Base-by-base conservation (phyloP, 305 asterid genomes). In the Solanum hybrid region DNA sequence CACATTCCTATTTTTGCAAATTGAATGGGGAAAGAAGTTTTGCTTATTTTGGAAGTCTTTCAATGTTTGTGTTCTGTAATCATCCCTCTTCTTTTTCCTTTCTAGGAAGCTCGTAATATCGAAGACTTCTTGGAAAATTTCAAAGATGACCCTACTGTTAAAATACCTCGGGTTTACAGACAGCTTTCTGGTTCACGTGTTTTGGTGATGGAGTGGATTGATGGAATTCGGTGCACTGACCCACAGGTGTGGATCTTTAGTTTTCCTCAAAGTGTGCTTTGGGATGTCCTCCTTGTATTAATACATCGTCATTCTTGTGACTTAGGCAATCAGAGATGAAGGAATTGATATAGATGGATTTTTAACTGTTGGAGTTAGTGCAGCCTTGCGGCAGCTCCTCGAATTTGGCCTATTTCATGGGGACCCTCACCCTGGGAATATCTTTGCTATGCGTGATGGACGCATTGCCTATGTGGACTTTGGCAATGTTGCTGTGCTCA, bases 121-220 rank as follows among this genome's bases (percentile, higher is more conserved):
- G 99, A 97, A 93, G 99, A 97, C 95, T 97, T 97, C 90, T 89
- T 95, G 19, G 99, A 96, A 92, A 97, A 97, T 93, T 97, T 97
- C 94, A 96, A 96, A 94, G 93, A 92, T 34, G 99, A 97, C 89
- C 98, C 96, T 42, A 97, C 99, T 31, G 99, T 97, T 90, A 97
- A 97, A 94, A 97, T 97, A 91, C 99, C 99, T 60, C 91, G 90
- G 75, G 99, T 94, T 90, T 96, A 96, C 92, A 95, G 91, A 92
- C 92, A 95, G 92, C 98, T 97, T 69, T 96, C 92, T 90, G 99
- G 99, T 92, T 78, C 98, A 89, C 98, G 95, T 37, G 99, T 97
- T 91, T 91, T 97, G 88, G 99, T 97, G 90, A 97, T 97, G 99
- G 99, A 97, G 93, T 97, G 99, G 99, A 97, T 97, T 89, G 99